phyloP scores from a whole-genome alignment of 768 basidiomycete species.

The Leccinum incarnatum region DNA sequence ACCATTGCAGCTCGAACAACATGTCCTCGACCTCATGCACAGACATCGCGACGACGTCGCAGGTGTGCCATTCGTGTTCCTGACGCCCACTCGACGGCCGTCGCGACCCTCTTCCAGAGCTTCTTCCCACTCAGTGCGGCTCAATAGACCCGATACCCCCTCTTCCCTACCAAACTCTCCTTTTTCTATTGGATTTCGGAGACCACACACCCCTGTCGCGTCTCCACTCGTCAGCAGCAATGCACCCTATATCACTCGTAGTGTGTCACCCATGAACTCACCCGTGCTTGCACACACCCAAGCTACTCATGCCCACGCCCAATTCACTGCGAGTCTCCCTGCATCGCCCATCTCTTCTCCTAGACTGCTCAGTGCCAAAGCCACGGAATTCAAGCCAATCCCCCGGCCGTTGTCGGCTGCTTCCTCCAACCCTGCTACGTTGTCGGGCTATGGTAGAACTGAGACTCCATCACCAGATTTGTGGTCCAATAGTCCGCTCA shows the following conservation, averaged over 20 bases:
- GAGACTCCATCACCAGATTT: slow-evolving; percentile 89
- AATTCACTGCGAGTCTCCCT: slow-evolving; percentile 78
- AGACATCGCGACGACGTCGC: slow-evolving; percentile 85
- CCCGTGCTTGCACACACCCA: slow-evolving; percentile 61
- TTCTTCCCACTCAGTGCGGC: slow-evolving; percentile 63
- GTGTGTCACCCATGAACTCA: slow-evolving; percentile 59
- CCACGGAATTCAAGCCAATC: slow-evolving; percentile 84
- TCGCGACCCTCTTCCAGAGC: slow-evolving; percentile 81
- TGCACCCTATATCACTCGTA: slow-evolving; percentile 53
- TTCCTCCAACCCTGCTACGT: slow-evolving; percentile 53
- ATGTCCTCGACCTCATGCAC: slow-evolving; percentile 94
- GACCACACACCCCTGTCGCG: slow-evolving; percentile 75
- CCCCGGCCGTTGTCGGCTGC: slow-evolving; percentile 74
- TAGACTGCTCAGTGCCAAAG: slow-evolving; percentile 84
- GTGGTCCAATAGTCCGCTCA: slow-evolving; percentile 73
- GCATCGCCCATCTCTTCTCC: slow-evolving; percentile 85
- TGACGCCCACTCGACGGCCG: slow-evolving; percentile 76
- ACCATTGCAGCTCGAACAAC: slow-evolving; percentile 68
- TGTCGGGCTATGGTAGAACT: slow-evolving; percentile 48
- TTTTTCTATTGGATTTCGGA: slow-evolving; percentile 67
- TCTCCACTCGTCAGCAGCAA: slow-evolving; percentile 70
- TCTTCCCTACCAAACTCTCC: slow-evolving; percentile 75
- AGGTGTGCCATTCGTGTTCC: slow-evolving; percentile 78
- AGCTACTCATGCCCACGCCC: slow-evolving; percentile 52
- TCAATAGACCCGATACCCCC: slow-evolving; percentile 76